phyloP scores from a whole-genome alignment of 495 filamentous ascomycete genomes.

The Hypoxylon trugodes region DNA sequence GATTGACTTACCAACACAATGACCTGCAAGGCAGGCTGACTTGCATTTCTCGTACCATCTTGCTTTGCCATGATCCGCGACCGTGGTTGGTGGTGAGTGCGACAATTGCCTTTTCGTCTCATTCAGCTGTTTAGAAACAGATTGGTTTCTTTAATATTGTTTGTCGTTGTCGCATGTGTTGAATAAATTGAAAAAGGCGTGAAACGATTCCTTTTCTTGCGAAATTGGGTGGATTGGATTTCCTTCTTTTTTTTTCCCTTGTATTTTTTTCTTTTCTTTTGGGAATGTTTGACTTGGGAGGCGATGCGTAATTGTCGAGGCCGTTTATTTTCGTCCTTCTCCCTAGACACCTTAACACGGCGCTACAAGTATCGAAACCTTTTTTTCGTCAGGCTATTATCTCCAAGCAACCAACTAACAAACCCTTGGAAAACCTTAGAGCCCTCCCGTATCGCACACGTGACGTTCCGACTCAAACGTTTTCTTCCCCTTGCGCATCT shows the following conservation, averaged over 20 bases:
- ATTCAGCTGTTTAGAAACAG: too few relatives aligned
- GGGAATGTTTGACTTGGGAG: not conserved
- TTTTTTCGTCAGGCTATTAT: not conserved
- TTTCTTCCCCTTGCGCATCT: not conserved
- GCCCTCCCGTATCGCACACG: constrained; percentile 19
- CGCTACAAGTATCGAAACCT: constrained; percentile 14
- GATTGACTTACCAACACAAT: constrained; percentile 76
- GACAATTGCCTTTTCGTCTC: constrained; percentile 26
- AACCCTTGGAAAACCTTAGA: not conserved
- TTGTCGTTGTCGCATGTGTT: too few relatives aligned
- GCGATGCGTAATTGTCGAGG: constrained; percentile 9
- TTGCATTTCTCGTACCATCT: constrained; percentile 26
- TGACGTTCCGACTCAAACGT: constrained; percentile 15
- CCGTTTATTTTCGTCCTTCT: constrained; percentile 5
- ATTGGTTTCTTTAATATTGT: too few relatives aligned
- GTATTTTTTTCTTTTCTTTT: not conserved
- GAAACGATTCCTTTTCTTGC: too few relatives aligned
- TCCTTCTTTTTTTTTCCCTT: too few relatives aligned
- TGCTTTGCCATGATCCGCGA: constrained; percentile 31
- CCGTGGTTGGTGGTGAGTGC: constrained; percentile 20
- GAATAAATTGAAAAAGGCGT: too few relatives aligned
- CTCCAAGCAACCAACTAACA: constrained; percentile 5
- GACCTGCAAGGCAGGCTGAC: constrained; percentile 71
- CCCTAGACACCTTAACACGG: not conserved
- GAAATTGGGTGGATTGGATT: too few relatives aligned